Conservation (phyloP, 2,329 filamentous ascomycete genomes). For the Colletotrichum sublineola region DNA sequence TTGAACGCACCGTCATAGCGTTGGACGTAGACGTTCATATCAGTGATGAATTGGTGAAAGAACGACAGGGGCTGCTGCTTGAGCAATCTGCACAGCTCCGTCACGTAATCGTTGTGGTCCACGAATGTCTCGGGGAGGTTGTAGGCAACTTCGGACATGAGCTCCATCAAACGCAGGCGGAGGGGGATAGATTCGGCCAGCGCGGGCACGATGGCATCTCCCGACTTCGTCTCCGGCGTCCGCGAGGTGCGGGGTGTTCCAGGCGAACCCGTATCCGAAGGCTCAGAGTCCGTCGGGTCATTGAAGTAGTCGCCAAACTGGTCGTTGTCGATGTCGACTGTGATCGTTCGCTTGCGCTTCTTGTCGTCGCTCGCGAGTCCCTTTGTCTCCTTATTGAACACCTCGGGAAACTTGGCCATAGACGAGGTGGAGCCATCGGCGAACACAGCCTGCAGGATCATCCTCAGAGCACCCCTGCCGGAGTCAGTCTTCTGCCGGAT, state of each 20-base stretch:
- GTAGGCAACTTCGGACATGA: constrained; percentile 63
- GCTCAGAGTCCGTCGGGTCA: constrained; percentile 56
- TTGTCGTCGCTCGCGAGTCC: constrained; percentile 56
- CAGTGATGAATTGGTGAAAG: constrained; percentile 67
- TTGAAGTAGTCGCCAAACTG: constrained; percentile 73
- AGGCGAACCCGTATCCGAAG: constrained; percentile 59
- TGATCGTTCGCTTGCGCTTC: constrained; percentile 63
- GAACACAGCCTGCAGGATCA: constrained; percentile 76
- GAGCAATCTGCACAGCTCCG: constrained; percentile 68
- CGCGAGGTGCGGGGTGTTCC: constrained; percentile 47
- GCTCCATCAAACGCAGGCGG: constrained; percentile 72
- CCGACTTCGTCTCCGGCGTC: constrained; percentile 38
- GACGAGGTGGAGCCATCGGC: constrained; percentile 71
- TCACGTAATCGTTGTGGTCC: constrained; percentile 68
- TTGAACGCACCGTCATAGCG: constrained; percentile 18
- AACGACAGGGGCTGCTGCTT: constrained; percentile 69
- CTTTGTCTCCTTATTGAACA: constrained; percentile 76
- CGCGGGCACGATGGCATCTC: constrained; percentile 54
- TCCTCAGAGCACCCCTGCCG: constrained; percentile 61
- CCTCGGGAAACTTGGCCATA: constrained; percentile 70
- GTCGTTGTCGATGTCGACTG: constrained; percentile 70
- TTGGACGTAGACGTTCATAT: constrained; percentile 30
- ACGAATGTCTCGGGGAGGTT: constrained; percentile 59
- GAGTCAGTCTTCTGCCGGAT: constrained; percentile 59
- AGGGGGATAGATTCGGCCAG: constrained; percentile 69